phyloP scores from a whole-genome alignment of 257 asterid genomes.

The Solanum virginianum region DNA sequence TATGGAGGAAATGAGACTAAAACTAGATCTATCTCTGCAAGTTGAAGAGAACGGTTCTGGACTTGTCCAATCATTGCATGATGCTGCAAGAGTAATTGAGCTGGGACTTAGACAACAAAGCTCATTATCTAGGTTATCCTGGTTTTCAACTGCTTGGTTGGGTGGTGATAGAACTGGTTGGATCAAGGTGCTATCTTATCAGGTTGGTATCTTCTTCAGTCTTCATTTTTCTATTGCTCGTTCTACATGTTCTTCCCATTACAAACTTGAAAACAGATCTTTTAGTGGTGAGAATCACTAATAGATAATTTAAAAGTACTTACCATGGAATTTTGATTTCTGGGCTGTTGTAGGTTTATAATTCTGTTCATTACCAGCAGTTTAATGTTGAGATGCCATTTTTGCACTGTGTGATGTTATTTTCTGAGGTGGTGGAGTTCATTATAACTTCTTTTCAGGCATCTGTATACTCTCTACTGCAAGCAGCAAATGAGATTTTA shows the following conservation, averaged over 20 bases:
- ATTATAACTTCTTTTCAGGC: constrained; percentile 40
- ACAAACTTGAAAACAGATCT: neutral
- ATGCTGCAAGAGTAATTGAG: constrained; percentile 93
- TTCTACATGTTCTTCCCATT: neutral
- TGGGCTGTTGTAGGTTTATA: neutral
- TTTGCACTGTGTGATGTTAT: neutral
- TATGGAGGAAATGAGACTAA: constrained; percentile 56
- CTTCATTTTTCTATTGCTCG: neutral
- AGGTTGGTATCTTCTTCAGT: constrained; percentile 29
- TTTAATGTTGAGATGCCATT: neutral
- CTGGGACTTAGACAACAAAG: constrained; percentile 61
- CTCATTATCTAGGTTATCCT: constrained; percentile 48
- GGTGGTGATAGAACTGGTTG: constrained; percentile 81
- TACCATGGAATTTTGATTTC: neutral
- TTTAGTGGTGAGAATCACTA: neutral
- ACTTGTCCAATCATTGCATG: constrained; percentile 81
- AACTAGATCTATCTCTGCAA: constrained; percentile 58
- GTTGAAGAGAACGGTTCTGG: constrained; percentile 62
- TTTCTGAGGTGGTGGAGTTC: neutral
- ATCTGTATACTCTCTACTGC: constrained; percentile 75
- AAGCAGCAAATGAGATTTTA: constrained; percentile 78
- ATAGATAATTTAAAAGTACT: neutral
- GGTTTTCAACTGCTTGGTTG: constrained; percentile 93
- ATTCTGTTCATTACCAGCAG: neutral
- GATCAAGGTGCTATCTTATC: constrained; percentile 82